phyloP scores from a whole-genome alignment of 306 rosid species.

The Lupinus albus region DNA sequence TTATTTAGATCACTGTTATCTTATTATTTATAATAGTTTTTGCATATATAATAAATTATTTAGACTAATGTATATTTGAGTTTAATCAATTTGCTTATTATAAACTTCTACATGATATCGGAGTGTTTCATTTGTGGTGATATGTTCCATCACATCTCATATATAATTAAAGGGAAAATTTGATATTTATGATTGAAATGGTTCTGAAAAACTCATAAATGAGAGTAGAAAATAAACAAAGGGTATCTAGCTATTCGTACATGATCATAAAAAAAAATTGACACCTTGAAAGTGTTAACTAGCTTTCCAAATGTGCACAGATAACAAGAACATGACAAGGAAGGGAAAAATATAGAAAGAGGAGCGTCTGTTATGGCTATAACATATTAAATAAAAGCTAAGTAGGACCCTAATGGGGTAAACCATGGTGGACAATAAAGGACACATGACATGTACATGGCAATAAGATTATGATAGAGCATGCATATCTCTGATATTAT shows the following conservation, averaged over 20 bases:
- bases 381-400: conserved; percentile 26
- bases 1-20: too few relatives aligned
- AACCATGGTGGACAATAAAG: conserved; percentile 21
- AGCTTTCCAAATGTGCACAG: conserved; percentile 28
- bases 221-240: conserved; percentile 13
- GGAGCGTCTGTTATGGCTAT: conserved; percentile 47
- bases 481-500: conserved; percentile 33
- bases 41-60: too few relatives aligned
- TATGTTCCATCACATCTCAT: too few relatives aligned
- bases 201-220: not conserved
- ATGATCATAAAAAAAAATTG: conserved; percentile 15
- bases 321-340: conserved; percentile 42
- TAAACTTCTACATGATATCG: too few relatives aligned
- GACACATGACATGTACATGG: conserved; percentile 31
- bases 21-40: too few relatives aligned
- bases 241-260: not conserved
- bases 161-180: too few relatives aligned
- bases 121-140: too few relatives aligned
- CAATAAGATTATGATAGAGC: conserved; percentile 41
- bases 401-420: conserved; percentile 46
- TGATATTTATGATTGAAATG: not conserved
- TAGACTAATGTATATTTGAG: too few relatives aligned
- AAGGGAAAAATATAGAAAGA: conserved; percentile 1
- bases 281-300: conserved; percentile 22
- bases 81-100: too few relatives aligned